Evolutionary conservation across 441 rosid species (phyloP), one percentile per base, ranked within the genome.

Genomic region (Heliophila coronopifolia): DNA sequence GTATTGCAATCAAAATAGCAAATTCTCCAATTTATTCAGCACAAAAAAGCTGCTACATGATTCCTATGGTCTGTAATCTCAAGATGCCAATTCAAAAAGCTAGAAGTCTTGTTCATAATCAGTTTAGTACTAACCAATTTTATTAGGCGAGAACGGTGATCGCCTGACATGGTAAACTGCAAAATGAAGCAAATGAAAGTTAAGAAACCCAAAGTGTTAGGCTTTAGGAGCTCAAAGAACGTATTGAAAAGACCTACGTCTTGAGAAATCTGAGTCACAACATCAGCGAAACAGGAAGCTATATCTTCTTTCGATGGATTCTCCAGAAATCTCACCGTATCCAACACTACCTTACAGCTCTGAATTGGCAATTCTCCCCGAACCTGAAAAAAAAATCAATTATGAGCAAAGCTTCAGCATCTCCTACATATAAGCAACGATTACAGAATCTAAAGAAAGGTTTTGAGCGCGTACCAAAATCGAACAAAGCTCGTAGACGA

Each of bases 81-180:
- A 37, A 20, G 22, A 27, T 8, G 20, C 22, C 27, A 15, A 36
- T 43, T 61, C 17, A 28, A 45, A 52, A 5, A 36, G 41, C 41
- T 44, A 18, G 3, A 61, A 7, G 5, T 15, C 7, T 22, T 10
- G 14, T 22, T 37, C 40, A 52, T 10, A 28, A 23, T 51, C 33
- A 13, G n/a, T 18, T 6, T 22, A 43, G 42, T 40, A 89, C 95
- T 73, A 12, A 94, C 99, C 98, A 94, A 45, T 72, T 90, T 94
- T 40, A 79, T 69, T 42, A 94, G 81, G 36, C 96, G 98, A 48
- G 71, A 50, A 13, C 95, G 96, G 27, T 71, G 77, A 58, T 94
- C 99, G 46, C 90, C 98, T 1, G 87, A 77, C 81, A 90, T 72
- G 16, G 90, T 83, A 32, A 86, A 81, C 99, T 94, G 86, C 78